phyloP scores from a whole-genome alignment of 2,329 filamentous ascomycete genomes.

The Stagonosporopsis chrysanthemi region DNA sequence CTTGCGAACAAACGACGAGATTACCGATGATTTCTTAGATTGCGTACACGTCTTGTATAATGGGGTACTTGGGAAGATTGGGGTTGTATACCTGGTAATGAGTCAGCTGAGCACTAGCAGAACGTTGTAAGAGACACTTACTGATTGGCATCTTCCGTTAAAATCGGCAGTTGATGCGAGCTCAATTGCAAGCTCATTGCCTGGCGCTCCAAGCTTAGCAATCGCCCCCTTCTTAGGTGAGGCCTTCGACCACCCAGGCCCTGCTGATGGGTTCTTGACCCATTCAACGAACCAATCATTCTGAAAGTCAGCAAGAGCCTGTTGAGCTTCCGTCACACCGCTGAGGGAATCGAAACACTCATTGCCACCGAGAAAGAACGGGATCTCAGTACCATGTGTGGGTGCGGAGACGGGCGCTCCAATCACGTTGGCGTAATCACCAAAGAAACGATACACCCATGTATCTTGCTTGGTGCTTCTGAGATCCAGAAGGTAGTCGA shows the following conservation, averaged over 20 bases:
- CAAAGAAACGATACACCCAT: conserved; percentile 57
- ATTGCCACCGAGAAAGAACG: conserved; percentile 58
- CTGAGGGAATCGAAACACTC: conserved; percentile 50
- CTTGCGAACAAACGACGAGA: neutral
- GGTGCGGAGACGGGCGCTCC: conserved; percentile 44
- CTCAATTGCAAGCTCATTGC: conserved; percentile 43
- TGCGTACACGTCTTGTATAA: conserved; percentile 23
- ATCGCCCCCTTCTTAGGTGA: conserved; percentile 40
- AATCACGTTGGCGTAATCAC: conserved; percentile 52
- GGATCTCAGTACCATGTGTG: conserved; percentile 53
- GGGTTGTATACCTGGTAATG: conserved; percentile 28
- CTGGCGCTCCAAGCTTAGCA: conserved; percentile 48
- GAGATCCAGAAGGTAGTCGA: conserved; percentile 49
- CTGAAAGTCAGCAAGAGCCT: conserved; percentile 53
- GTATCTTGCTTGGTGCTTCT: conserved; percentile 50
- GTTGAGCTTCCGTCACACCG: conserved; percentile 49
- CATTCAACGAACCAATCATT: conserved; percentile 55
- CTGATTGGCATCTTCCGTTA: conserved; percentile 44
- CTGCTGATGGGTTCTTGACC: conserved; percentile 55
- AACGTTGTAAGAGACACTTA: conserved; percentile 19
- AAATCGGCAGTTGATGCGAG: conserved; percentile 41
- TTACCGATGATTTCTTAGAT: neutral
- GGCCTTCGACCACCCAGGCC: conserved; percentile 53
- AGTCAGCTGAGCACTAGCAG: neutral
- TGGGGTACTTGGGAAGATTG: conserved; percentile 32